Evolutionary conservation across 768 basidiomycete species (phyloP), one percentile per base, ranked within the genome.

Genomic region (Suillus discolor): DNA sequence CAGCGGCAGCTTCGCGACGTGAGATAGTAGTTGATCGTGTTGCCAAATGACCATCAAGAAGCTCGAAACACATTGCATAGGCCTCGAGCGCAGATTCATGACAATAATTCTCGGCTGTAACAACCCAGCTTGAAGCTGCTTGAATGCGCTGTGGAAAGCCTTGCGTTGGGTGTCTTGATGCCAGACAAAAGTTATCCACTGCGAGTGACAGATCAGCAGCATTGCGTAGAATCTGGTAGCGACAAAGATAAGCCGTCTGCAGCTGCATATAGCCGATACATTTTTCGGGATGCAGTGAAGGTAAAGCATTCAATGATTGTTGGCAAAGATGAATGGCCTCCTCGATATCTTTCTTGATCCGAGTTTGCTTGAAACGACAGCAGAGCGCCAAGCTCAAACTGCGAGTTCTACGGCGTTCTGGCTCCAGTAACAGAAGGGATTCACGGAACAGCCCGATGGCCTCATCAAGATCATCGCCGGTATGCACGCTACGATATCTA

Each of bases 201-300:
- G 31, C 31, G 31, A 31, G 31, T 31, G 31, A 31, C 31, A 31
- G 31, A 31, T 31, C 31, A 31, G 31, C 31, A 31, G 31, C 31
- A 1, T 31, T 31, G 31, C 31, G 6, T 31, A 31, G 31, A 31
- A 31, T 0, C 6, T 31, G 31, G 31, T 70, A 75, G 23, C 75
- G 74, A 55, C 69, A 72, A 18, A 75, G 62, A 54, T 75, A 59
- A 25, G 75, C 73, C 3, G 25, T 13, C 23, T 51, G 23, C 13
- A 25, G 49, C 6, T 15, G 23, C 23, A 49, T 25, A 11, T 25
- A 51, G 23, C 23, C 12, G 13, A 51, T 6, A 16, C 13, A 51
- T 12, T 25, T 51, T 23, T 16, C 23, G 7, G 49, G 23, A n/a
- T 51, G 49, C 6, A 15, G 23, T 51, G 25, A 28, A 51, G 25